Evolutionary conservation across 169 alveolate species (phyloP).

Genomic region (Plasmodium inui): DNA sequence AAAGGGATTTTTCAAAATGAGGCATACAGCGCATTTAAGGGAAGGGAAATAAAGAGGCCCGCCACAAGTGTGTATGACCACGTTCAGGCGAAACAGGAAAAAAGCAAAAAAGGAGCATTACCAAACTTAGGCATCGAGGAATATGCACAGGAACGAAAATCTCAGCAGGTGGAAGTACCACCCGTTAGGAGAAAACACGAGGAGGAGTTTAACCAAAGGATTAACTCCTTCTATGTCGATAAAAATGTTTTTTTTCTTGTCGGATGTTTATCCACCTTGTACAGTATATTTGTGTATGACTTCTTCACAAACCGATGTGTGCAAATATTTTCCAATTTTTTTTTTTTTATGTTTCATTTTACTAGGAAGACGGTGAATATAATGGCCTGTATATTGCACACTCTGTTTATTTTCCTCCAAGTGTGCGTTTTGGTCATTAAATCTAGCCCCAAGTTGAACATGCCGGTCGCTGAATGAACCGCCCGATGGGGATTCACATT

Average conservation of each 20-base stretch:
- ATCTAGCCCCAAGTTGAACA: background rate
- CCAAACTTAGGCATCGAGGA: background rate
- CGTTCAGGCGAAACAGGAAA: background rate
- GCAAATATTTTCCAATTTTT: slow-evolving; percentile 47
- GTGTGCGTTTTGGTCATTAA: slow-evolving; percentile 10
- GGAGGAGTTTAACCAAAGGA: background rate
- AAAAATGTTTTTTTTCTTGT: slow-evolving; percentile 2
- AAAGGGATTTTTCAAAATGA: slow-evolving; percentile 9
- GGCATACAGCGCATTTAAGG: background rate
- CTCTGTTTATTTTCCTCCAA: slow-evolving; percentile 27
- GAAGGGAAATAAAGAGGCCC: background rate
- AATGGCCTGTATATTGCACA: slow-evolving; percentile 10
- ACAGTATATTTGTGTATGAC: slow-evolving; percentile 34
- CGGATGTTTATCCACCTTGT: slow-evolving; percentile 21
- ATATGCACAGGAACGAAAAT: background rate
- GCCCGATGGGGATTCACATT: background rate
- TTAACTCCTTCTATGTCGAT: slow-evolving; percentile 1
- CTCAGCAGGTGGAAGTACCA: background rate
- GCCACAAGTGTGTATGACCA: background rate
- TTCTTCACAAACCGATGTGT: slow-evolving; percentile 32
- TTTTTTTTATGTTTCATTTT: slow-evolving; percentile 32
- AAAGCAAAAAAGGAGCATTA: background rate
- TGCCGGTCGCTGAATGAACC: background rate
- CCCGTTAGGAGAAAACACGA: background rate
- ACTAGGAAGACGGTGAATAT: slow-evolving; percentile 28